A percentile compares a stretch with the other conserved stretches of the same genome.
Conservation (phyloP, 768 basidiomycete species). For the Calocera cornea region DNA sequence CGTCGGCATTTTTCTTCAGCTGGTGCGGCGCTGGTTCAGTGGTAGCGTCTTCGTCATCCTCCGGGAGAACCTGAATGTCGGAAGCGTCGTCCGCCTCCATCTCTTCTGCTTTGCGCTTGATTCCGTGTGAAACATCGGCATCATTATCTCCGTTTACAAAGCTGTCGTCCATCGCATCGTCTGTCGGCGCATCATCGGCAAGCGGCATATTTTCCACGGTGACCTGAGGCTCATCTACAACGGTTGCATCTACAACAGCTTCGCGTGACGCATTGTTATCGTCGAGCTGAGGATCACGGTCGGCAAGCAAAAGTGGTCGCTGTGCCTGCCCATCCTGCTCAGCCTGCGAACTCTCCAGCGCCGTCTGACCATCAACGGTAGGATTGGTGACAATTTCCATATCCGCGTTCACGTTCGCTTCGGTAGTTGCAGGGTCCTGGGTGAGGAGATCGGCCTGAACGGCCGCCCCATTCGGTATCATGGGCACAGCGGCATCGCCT, state of each 20-base stretch:
- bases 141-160: not conserved
- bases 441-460: not conserved
- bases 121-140: conserved; percentile 17
- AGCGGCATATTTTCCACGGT: conserved; percentile 10
- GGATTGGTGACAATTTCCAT: not conserved
- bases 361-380: conserved; percentile 4
- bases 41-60: conserved; percentile 34
- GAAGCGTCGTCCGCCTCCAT: conserved; percentile 21
- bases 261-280: conserved; percentile 8
- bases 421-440: not conserved
- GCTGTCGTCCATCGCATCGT: conserved; percentile 7
- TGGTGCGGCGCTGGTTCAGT: conserved; percentile 33
- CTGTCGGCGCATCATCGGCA: conserved; percentile 11
- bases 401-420: not conserved
- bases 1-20: conserved; percentile 75
- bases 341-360: not conserved
- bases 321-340: not conserved
- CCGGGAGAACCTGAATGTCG: conserved; percentile 26
- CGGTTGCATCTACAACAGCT: conserved; percentile 13
- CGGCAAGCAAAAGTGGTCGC: not conserved
- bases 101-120: conserved; percentile 36
- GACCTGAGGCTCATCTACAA: conserved; percentile 17
- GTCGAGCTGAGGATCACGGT: not conserved
- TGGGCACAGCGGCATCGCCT: not conserved
- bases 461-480: not conserved